Base-by-base conservation (phyloP, 2,329 filamentous ascomycete species). In the Geosmithia morbida region DNA sequence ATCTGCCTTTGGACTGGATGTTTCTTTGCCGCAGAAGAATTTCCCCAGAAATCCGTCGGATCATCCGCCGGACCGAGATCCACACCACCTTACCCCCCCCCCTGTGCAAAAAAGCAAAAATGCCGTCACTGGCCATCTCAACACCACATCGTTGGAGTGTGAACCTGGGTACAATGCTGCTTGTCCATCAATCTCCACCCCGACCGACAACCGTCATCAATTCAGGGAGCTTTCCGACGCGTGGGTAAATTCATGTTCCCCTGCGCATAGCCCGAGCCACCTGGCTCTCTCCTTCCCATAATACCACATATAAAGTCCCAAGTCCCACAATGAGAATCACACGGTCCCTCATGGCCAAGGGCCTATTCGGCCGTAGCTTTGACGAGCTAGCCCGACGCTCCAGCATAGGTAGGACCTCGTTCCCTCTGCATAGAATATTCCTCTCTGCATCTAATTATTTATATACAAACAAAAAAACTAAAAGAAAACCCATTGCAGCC, bases 321-420 rank as follows among this genome's bases (percentile, higher is more conserved):
- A 19, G 7, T 17, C 11, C 56, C 29, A 53, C 48, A 50, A 79
- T 80, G 76, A 69, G 66, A 56, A 59, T 65, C 16, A 69, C 74
- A 18, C 58, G 62, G 17, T 58, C 61, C 2, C 55, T 61, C 48
- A 61, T 75, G 30, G 60, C 63, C 50, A 76, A 70, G 59, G 70
- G 75, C 63, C 77, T 83, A 57, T 64, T 72, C 54, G 67, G 67
- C 49, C 71, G 79, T 41, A 82, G 76, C 55, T 44, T 78, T 39
- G 75, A 81, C 45, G 77, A 81, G 58, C 68, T 82, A 50, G 73
- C 70, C 56, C 68, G 78, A 42, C 66, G 75, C 41, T 70, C 75
- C 2, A 64, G 65, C 18, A 74, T 81, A 54, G 72, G 77, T 80
- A 64, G 7, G 61, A n/a, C 16, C n/a, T n/a, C 20, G 7, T 11